These are phyloP conservation scores for Herpetomonas tarakana DNA, from an alignment of 208 protist genomes.

Conservation along the genomic window DNA sequence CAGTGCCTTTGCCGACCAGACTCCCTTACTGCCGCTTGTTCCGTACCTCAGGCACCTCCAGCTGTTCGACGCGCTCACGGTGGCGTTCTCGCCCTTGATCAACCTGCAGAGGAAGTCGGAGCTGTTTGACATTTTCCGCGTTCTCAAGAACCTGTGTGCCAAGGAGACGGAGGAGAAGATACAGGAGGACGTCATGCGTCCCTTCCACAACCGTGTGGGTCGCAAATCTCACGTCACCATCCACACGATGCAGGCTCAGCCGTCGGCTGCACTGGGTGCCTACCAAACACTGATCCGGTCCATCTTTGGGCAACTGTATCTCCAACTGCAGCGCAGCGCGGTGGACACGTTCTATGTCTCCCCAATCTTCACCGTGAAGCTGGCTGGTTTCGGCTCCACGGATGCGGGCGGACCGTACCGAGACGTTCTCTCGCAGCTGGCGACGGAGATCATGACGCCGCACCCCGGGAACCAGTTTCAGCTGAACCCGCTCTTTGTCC, in stretches of 20 bases:
- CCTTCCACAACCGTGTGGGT: slow-evolving; percentile 65
- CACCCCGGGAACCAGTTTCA: slow-evolving; percentile 80
- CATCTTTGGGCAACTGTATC: slow-evolving; percentile 85
- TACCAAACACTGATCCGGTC: slow-evolving; percentile 74
- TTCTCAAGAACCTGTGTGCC: slow-evolving; percentile 79
- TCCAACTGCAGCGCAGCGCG: slow-evolving; percentile 68
- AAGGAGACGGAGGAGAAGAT: slow-evolving; percentile 66
- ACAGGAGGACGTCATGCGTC: slow-evolving; percentile 75
- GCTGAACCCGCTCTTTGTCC: slow-evolving; percentile 87
- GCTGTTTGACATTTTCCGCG: slow-evolving; percentile 76
- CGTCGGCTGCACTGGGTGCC: slow-evolving; percentile 45
- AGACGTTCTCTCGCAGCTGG: slow-evolving; percentile 85
- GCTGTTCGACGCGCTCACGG: slow-evolving; percentile 69
- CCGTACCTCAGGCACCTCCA: slow-evolving; percentile 71
- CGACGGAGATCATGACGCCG: slow-evolving; percentile 84
- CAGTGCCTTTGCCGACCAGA: slow-evolving; percentile 43
- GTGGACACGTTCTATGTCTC: slow-evolving; percentile 77
- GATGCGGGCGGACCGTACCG: slow-evolving; percentile 92
- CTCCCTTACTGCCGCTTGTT: slow-evolving; percentile 46
- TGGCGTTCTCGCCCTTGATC: slow-evolving; percentile 70
- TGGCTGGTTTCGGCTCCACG: slow-evolving; percentile 86
- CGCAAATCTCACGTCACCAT: slow-evolving; percentile 76
- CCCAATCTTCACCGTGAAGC: slow-evolving; percentile 88
- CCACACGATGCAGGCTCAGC: slow-evolving; percentile 82
- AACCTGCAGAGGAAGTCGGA: slow-evolving; percentile 72